These are phyloP conservation scores for Pyrus hybrid DNA, from an alignment of 331 rosid genomes.

Conservation along the genomic window DNA sequence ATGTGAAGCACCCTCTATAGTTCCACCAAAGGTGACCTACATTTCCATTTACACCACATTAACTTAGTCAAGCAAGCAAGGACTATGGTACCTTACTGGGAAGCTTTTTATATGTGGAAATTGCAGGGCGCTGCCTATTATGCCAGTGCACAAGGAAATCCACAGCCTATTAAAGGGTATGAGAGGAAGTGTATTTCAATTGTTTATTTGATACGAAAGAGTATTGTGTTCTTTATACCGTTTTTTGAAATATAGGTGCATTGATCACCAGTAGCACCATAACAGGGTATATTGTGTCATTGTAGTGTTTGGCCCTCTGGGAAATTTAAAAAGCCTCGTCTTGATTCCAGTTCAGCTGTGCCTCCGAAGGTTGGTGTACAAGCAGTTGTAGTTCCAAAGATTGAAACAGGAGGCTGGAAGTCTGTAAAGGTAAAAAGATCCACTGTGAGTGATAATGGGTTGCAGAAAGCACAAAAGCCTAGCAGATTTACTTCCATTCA, in stretches of 20 bases:
- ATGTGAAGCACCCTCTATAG: slow-evolving; percentile 19
- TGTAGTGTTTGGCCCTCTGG: too few species aligned
- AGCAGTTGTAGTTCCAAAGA: slow-evolving; percentile 33
- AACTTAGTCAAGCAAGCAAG: slow-evolving; percentile 2
- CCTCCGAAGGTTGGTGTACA: slow-evolving; percentile 23
- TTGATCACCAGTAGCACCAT: background rate
- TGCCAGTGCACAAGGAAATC: slow-evolving; percentile 18
- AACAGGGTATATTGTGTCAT: too few species aligned
- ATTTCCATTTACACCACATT: background rate
- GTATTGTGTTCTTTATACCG: too few species aligned
- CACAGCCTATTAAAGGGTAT: slow-evolving; percentile 39
- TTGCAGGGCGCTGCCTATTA: slow-evolving; percentile 39
- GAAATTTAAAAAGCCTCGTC: background rate
- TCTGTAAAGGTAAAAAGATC: slow-evolving; percentile 47
- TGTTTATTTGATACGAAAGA: background rate
- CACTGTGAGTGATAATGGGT: slow-evolving; percentile 23
- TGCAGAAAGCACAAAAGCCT: slow-evolving; percentile 32
- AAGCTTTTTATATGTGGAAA: slow-evolving; percentile 16
- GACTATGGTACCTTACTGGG: background rate
- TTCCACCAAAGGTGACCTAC: slow-evolving; percentile 39
- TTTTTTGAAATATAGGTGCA: background rate
- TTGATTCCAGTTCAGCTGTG: slow-evolving; percentile 39
- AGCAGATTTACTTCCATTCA: slow-evolving; percentile 21
- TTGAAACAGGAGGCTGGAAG: slow-evolving; percentile 60
- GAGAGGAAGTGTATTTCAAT: slow-evolving; percentile 6